Base-by-base conservation (phyloP, 2,329 filamentous ascomycete genomes). In the Mariannaea elegans region DNA sequence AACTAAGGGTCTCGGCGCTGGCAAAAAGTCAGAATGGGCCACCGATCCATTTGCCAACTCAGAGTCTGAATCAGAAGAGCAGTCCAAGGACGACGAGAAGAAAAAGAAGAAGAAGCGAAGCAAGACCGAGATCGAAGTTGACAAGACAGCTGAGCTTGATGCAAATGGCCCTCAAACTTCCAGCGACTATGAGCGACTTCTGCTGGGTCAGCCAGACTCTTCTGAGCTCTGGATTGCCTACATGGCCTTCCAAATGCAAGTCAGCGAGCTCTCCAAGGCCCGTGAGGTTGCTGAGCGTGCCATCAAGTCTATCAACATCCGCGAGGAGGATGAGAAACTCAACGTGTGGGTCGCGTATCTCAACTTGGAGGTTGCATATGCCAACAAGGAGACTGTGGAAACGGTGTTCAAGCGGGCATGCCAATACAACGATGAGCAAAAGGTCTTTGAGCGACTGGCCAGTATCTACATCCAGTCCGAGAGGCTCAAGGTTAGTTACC, bases 231-330 rank as follows among this genome's bases (percentile, higher is more conserved):
- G 95, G 95, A 92, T 97, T 54, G 87, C 92, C 66, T 99, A 99
- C 80, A 98, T 99, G 93, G 93, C 94, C n/a, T 97, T 97, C 84
- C 93, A 98, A 78, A 89, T 97, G 76, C 90, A 97, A 73, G 86
- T 97, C 51, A 92, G 92, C 73, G 95, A 99, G 77, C 83, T 96
- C 18, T 87, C 90, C 62, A 95, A 93, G 77, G 94, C 95, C 12
- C 88, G 94, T 47, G 91, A 94, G 65, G 90, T 97, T 59, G 94
- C 93, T 2, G 91, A 97, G 78, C 90, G 95, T 62, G 95, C 95
- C 16, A 86, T 98, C 64, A 89, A 90, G 73, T 96, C 91, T 14
- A 98, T 99, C 80, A 91, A 92, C 76, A 92, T 96, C 62, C 88
- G 92, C 23, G 93, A 97, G 74, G 91, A 97, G 74, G 88, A 89